These are phyloP conservation scores for Scleromitrula shiraiana DNA, from an alignment of 2,329 filamentous ascomycete genomes.

Conservation along the genomic window DNA sequence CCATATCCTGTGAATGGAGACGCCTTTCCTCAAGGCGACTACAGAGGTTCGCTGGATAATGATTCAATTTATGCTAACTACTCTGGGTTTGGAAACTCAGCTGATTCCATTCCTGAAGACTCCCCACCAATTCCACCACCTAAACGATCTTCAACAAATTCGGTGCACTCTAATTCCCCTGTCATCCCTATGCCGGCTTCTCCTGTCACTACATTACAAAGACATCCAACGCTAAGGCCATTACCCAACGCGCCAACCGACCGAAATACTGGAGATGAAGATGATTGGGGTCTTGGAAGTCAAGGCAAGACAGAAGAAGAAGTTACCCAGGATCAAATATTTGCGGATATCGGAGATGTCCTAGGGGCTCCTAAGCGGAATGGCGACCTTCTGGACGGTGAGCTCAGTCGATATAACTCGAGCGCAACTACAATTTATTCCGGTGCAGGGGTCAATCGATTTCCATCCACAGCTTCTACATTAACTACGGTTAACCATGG, in stretches of 20 bases:
- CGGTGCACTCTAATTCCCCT: conserved; percentile 11
- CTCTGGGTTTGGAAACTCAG: conserved; percentile 13
- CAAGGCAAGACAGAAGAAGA: conserved; percentile 21
- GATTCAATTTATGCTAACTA: conserved; percentile 20
- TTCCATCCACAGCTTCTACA: conserved; percentile 43
- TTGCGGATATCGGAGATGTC: conserved; percentile 30
- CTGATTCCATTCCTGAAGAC: conserved; percentile 10
- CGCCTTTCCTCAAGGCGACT: conserved; percentile 19
- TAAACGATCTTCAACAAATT: conserved; percentile 20
- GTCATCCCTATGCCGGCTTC: conserved; percentile 11
- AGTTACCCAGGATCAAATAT: conserved; percentile 29
- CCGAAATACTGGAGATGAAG: conserved; percentile 19
- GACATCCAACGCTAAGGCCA: conserved; percentile 29
- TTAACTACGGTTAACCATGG: conserved; percentile 29
- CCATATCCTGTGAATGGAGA: conserved; percentile 26
- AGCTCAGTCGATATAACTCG: conserved; percentile 44
- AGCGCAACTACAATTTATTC: conserved; percentile 39
- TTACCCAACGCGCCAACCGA: conserved; percentile 28
- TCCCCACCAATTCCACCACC: conserved; percentile 14
- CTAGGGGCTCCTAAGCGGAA: conserved; percentile 31
- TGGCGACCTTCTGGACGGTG: conserved; percentile 40
- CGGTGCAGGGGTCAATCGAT: conserved; percentile 38
- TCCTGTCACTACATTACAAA: conserved; percentile 20
- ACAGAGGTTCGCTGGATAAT: conserved; percentile 15
- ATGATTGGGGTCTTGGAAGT: conserved; percentile 21